Evolutionary conservation across 768 basidiomycete species (phyloP), one percentile per base, ranked within the genome.

Genomic region (Mycena leptocephala): DNA sequence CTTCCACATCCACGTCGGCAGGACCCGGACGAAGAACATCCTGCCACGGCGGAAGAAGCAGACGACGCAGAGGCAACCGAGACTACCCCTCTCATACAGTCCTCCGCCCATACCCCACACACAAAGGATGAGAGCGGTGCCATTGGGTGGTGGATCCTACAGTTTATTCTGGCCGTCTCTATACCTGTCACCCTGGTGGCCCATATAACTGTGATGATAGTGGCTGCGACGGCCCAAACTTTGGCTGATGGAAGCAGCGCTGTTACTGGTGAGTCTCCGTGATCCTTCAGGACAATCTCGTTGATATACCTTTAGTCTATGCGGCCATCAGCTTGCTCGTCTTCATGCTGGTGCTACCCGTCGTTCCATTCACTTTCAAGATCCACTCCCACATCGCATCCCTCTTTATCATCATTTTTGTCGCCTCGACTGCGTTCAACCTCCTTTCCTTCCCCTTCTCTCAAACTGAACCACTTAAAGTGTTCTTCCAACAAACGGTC

Each of bases 401-500:
- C 28, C 6, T 85, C 41, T 76, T 85, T 37, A 76, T 91, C 28
- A 41, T 86, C 11, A 51, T 90, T 8, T 89, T 93, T 76, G 61
- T 89, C 14, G 46, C 87, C 11, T 85, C 88, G 18, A 89, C 89
- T 0, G 66, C 84, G 16, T 92, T 88, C 78, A 81, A 84, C 65
- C 86, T 88, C 81, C 70, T 88, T 8, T 85, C 82, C 9, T 92
- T 92, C 84, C 95, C 95, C 0, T 96, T 96, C 86, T 89, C 90
- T 20, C 83, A 86, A 48, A 82, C 89, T 26, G 82, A 89, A 6
- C 95, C 94, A 0, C 84, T 95, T 79, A 95, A 95, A 76, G 83
- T 95, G 1, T 95, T 88, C 83, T 96, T 95, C 87, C 88, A 88
- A 62, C 95, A 96, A 80, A 86, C 81, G 2, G 85, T 95, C 8